Conservation (phyloP, 2,329 filamentous ascomycete genomes). For the Cladosporium colombiae region DNA sequence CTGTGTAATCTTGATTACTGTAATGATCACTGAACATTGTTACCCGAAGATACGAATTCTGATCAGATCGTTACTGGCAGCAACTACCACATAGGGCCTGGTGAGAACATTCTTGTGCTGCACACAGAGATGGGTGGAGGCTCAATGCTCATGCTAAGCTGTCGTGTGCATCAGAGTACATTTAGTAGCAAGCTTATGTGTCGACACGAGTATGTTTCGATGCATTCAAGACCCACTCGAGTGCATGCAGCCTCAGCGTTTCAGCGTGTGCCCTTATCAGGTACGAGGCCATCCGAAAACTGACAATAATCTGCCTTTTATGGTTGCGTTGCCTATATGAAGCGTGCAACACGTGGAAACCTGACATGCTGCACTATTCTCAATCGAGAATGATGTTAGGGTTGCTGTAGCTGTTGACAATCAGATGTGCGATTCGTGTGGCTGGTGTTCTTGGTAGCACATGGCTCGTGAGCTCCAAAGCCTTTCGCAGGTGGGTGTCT, state of each 20-base stretch:
- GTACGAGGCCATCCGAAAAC: neutral
- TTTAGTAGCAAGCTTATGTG: neutral
- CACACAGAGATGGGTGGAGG: neutral
- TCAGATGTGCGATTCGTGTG: neutral
- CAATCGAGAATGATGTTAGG: neutral
- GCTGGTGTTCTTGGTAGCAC: neutral
- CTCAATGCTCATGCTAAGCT: neutral
- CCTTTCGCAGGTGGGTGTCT: neutral
- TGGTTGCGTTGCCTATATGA: neutral
- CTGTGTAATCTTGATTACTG: neutral
- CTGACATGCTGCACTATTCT: neutral
- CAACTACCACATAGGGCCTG: neutral
- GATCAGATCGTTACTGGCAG: neutral
- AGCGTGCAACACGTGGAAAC: neutral
- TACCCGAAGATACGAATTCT: neutral
- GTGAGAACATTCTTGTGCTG: neutral
- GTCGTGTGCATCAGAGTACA: neutral
- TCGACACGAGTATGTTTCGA: neutral
- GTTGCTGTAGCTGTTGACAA: neutral
- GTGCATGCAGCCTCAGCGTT: neutral
- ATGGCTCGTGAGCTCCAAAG: neutral
- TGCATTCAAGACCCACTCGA: neutral
- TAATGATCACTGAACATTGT: neutral
- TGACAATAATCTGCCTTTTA: neutral
- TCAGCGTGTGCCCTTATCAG: neutral